Percentiles rank a stretch among this genome's conserved stretches.
These are phyloP conservation scores for Plasmodium relictum DNA, from an alignment of 169 alveolate genomes.

Conservation along the genomic window DNA sequence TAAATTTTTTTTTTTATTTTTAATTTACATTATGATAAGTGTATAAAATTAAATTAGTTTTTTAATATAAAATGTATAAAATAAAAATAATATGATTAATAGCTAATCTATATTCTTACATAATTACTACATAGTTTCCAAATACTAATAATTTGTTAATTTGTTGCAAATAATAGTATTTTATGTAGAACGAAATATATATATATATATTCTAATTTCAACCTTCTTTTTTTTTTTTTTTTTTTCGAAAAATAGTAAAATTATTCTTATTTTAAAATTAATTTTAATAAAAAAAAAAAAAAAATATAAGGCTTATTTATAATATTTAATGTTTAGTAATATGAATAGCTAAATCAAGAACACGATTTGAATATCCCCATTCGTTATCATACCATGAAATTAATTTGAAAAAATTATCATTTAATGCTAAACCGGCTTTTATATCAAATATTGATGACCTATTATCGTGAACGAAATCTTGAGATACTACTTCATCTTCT, in stretches of 20 bases:
- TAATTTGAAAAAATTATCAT: slow-evolving; percentile 97
- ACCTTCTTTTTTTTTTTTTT: slow-evolving; percentile 11
- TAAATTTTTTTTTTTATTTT: slow-evolving; percentile 30
- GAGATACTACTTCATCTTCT: slow-evolving; percentile 98
- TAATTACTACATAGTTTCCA: no score
- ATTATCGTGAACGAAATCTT: slow-evolving; percentile 96
- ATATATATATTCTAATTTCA: background rate
- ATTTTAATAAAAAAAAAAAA: slow-evolving; percentile 7
- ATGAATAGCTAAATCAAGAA: slow-evolving; percentile 94
- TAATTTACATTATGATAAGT: background rate
- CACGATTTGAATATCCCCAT: slow-evolving; percentile 98
- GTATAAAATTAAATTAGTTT: no score
- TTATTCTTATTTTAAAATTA: background rate
- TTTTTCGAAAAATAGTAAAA: background rate
- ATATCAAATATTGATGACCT: slow-evolving; percentile 97
- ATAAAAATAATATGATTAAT: no score
- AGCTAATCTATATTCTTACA: no score
- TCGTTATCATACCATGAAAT: slow-evolving; percentile 99
- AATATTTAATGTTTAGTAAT: slow-evolving; percentile 38
- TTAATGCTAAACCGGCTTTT: slow-evolving; percentile 98
- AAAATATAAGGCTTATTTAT: background rate
- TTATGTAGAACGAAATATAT: background rate
- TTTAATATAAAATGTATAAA: background rate
- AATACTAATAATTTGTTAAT: background rate
- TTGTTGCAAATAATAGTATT: background rate